These are phyloP conservation scores for Cyberlindnera mississippiensis DNA, from an alignment of 805 yeast genomes.

Conservation along the genomic window DNA sequence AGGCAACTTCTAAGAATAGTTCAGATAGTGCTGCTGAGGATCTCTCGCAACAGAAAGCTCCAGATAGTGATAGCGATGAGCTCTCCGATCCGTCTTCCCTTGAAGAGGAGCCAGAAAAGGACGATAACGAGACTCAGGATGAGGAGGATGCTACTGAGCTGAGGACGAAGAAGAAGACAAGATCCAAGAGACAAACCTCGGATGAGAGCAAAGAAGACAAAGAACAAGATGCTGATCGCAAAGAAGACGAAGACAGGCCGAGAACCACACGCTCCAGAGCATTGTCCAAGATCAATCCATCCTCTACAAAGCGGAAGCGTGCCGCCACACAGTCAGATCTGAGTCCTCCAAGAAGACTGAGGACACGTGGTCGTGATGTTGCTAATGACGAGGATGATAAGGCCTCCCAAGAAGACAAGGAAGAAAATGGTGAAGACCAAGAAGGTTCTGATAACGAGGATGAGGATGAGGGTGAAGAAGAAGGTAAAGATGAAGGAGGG, in stretches of 20 bases:
- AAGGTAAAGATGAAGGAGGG: no score
- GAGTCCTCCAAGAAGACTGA: neutral
- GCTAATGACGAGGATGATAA: no score
- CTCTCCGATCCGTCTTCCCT: no score
- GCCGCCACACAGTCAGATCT: neutral
- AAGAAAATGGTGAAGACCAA: conserved; percentile 16
- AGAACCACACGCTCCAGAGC: neutral
- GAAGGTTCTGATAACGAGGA: conserved; percentile 1
- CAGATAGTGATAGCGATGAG: neutral
- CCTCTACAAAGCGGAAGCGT: neutral
- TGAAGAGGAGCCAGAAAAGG: neutral
- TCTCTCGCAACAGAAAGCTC: neutral
- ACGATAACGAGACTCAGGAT: neutral
- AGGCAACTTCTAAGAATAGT: no score
- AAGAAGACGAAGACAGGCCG: conserved; percentile 7
- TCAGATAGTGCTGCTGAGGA: neutral
- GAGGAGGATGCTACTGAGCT: neutral
- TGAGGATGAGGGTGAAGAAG: conserved; percentile 1
- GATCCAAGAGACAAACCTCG: conserved; percentile 13
- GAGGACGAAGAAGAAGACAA: conserved; percentile 5
- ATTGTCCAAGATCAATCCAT: neutral
- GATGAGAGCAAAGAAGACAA: conserved; percentile 13
- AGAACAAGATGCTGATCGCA: conserved; percentile 10
- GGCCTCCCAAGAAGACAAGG: no score
- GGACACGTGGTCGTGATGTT: conserved; percentile 1